Base-by-base conservation (phyloP, 108 stramenopile species). In the Parmales sp. region DNA sequence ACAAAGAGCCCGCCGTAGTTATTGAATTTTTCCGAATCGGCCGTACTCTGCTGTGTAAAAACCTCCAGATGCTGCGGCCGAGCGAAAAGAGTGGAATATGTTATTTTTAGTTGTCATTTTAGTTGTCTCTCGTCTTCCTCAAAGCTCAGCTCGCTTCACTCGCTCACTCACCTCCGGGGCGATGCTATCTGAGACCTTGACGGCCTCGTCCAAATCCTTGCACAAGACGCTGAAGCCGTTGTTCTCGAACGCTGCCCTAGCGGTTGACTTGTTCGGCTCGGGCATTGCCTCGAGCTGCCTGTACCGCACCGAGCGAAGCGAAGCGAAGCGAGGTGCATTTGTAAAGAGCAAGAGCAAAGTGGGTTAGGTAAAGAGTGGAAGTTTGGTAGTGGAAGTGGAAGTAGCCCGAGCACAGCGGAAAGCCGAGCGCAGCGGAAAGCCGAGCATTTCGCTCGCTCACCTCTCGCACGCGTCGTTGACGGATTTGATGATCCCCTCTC, bases 11-110 rank as follows among this genome's bases (percentile, higher is more conserved):
- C 96, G 22, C 98, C 98, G 73, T 97, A 99, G 73, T 93, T 91
- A 9, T 68, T 72, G 69, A 92, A 95, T 11, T 68, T 63, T 31
- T 80, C 46, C 11, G 81, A 90, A 22, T 92, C 86, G 16, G 72
- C 82, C 74, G 81, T 72, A 5, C 88, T 65, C 77, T 97, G 81
- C 25, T 67, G 70, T 1, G 95, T 96, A 74, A 94, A 92, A 46
- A 99, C 89, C 70, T 99, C 96, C 76, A 99, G 81, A 77, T 99
- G 98, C 72, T n/a, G n/a, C n/a, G n/a, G n/a, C n/a, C n/a, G n/a
- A n/a, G n/a, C n/a, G n/a, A n/a, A n/a, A n/a, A n/a, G n/a, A n/a
- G n/a, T n/a, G n/a, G n/a, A n/a, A n/a, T n/a, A n/a, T n/a, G n/a
- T n/a, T n/a, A n/a, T n/a, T n/a, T n/a, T n/a, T n/a, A n/a, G n/a